Base-by-base conservation (phyloP, 1,284 basidiomycete species). In the Psilocybe mexicana region DNA sequence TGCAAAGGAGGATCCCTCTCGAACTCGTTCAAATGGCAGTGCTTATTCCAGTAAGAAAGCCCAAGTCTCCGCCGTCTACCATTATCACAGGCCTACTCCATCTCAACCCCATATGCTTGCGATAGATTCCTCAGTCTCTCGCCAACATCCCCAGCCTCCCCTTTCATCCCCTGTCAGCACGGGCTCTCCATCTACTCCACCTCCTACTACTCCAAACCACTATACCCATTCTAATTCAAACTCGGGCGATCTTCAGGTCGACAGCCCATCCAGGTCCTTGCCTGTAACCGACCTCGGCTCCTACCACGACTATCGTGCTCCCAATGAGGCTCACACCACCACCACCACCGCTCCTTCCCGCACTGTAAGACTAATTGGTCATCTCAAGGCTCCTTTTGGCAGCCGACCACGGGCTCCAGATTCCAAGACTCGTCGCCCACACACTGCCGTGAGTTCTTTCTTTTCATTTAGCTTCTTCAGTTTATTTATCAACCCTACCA, bases 141-240 rank as follows among this genome's bases (percentile, higher is more conserved):
- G 25, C 55, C 66, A 72, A 58, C 60, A 67, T 40, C 61, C 69
- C 64, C 59, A 57, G 61, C 54, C 73, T 62, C 64, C 38, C 38
- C 38, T 40, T 40, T 40, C 38, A n/a, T 40, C 38, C 38, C 38
- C 38, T 14, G 38, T 40, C 38, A 40, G 38, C n/a, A 40, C 38
- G 3, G 38, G 38, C 46, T 82, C 85, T 30, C 70, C 69, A 48
- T 69, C 76, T 67, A 68, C 85, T 4, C 86, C 87, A 55, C 85
- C 87, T 4, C 87, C 87, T 25, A 81, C 77, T 65, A 88, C 88
- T n/a, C 38, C 38, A 6, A 40, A n/a, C n/a, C 38, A 14, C 3
- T 86, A 87, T 8, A 81, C 82, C 56, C 72, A 74, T 42, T 72
- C 69, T 10, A 77, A 78, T 24, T 74, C 79, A 18, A 76, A 78